phyloP scores from a whole-genome alignment of 768 basidiomycete species.

The Chalciporus chontae region DNA sequence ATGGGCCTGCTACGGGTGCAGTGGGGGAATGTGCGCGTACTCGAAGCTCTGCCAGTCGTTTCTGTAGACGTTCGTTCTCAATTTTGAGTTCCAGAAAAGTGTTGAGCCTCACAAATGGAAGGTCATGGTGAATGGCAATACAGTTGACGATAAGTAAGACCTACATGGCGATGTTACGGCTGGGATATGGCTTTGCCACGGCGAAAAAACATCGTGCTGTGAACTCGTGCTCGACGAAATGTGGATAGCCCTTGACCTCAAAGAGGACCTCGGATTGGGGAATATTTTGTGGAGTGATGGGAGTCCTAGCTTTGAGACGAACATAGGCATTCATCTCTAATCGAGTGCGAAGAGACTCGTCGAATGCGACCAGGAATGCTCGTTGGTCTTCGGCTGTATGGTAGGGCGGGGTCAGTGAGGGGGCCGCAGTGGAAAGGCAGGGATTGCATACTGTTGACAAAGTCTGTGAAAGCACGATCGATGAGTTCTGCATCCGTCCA shows the following conservation, averaged over 20 bases:
- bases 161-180: conserved; percentile 66
- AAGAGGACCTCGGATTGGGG: conserved; percentile 54
- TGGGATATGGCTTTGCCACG: conserved; percentile 74
- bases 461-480: conserved; percentile 59
- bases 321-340: conserved; percentile 55
- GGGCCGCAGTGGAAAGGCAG: neutral
- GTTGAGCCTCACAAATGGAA: conserved; percentile 48
- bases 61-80: conserved; percentile 79
- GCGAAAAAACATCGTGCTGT: conserved; percentile 65
- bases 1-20: conserved; percentile 10
- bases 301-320: conserved; percentile 52
- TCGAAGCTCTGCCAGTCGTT: conserved; percentile 50
- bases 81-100: conserved; percentile 80
- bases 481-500: conserved; percentile 74
- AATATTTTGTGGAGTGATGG: conserved; percentile 22
- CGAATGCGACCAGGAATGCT: conserved; percentile 45
- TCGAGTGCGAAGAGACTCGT: conserved; percentile 48
- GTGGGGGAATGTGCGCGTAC: conserved; percentile 19
- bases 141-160: conserved; percentile 11
- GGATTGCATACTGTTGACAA: conserved; percentile 55
- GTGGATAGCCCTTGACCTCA: conserved; percentile 66
- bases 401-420: conserved; percentile 6
- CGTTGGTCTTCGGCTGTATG: conserved; percentile 53
- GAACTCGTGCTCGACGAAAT: conserved; percentile 37
- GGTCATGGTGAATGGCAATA: neutral